phyloP scores from a whole-genome alignment of 148 eudicot genomes.

The Agrostemma githago region DNA sequence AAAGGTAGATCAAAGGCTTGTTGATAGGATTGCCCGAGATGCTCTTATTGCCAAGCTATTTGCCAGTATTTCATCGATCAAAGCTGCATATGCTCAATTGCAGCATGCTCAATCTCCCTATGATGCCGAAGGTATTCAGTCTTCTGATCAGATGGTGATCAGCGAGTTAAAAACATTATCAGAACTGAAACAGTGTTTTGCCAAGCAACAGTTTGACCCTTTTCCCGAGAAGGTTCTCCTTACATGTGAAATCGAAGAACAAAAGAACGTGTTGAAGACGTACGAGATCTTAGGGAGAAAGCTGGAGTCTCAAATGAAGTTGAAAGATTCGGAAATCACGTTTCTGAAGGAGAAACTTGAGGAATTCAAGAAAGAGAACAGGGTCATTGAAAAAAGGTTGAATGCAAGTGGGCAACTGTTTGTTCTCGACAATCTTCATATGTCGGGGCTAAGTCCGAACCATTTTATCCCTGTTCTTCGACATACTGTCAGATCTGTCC shows the following conservation, averaged over 20 bases:
- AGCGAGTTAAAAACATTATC: conserved; percentile 64
- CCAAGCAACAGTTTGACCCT: conserved; percentile 58
- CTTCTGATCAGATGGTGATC: conserved; percentile 62
- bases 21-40: conserved; percentile 34
- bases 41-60: conserved; percentile 75
- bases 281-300: conserved; percentile 64
- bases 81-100: conserved; percentile 81
- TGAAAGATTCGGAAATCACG: conserved; percentile 72
- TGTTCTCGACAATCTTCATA: conserved; percentile 49
- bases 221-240: conserved; percentile 58
- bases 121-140: conserved; percentile 70
- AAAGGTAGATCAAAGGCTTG: conserved; percentile 41
- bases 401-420: conserved; percentile 63
- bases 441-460: conserved; percentile 52
- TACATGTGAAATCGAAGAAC: conserved; percentile 69
- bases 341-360: conserved; percentile 62
- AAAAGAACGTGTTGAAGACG: conserved; percentile 52
- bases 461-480: conserved; percentile 54
- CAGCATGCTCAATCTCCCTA: conserved; percentile 84
- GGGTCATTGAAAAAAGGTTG: conserved; percentile 60
- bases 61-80: conserved; percentile 65
- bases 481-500: conserved; percentile 56
- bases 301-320: conserved; percentile 58
- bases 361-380: conserved; percentile 58
- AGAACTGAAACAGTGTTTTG: conserved; percentile 60